Percentiles rank a stretch among this genome's conserved stretches.
phyloP scores from a whole-genome alignment of 345 rosid genomes.

The Eucalyptus caleyi region DNA sequence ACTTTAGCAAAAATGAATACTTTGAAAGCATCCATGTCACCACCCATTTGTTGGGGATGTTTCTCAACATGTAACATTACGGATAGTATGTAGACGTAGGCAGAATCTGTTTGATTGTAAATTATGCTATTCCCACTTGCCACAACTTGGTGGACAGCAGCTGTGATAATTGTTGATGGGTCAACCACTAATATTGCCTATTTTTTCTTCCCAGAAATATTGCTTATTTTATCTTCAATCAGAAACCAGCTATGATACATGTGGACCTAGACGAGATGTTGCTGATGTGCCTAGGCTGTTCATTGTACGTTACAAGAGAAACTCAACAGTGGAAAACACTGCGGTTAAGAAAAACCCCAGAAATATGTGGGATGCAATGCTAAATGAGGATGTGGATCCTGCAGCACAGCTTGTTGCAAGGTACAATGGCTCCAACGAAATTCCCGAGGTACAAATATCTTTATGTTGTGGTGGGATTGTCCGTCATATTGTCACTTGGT shows the following conservation, averaged over 20 bases:
- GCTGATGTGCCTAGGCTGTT: conserved; percentile 65
- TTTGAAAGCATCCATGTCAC: background rate
- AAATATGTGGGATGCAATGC: conserved; percentile 36
- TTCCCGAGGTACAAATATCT: conserved; percentile 36
- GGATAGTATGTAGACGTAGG: background rate
- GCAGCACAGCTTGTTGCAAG: conserved; percentile 89
- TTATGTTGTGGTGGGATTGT: background rate
- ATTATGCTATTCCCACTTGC: background rate
- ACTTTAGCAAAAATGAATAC: background rate
- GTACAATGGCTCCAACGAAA: conserved; percentile 66
- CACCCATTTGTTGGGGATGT: background rate
- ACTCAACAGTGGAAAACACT: conserved; percentile 34
- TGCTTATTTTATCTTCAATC: conserved; percentile 81
- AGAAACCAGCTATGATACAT: conserved; percentile 74
- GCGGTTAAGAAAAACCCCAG: conserved; percentile 33
- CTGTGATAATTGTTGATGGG: background rate
- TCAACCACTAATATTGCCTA: background rate
- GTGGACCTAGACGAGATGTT: conserved; percentile 76
- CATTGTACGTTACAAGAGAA: conserved; percentile 75
- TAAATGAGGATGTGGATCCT: conserved; percentile 51
- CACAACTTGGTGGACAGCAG: background rate
- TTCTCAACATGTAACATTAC: background rate
- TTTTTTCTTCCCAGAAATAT: conserved; percentile 47
- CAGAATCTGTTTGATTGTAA: background rate
- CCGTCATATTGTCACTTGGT: background rate